A percentile compares a stretch with the other conserved stretches of the same genome.
phyloP scores from a whole-genome alignment of 2,329 filamentous ascomycete species.

The Talaromyces sp. region DNA sequence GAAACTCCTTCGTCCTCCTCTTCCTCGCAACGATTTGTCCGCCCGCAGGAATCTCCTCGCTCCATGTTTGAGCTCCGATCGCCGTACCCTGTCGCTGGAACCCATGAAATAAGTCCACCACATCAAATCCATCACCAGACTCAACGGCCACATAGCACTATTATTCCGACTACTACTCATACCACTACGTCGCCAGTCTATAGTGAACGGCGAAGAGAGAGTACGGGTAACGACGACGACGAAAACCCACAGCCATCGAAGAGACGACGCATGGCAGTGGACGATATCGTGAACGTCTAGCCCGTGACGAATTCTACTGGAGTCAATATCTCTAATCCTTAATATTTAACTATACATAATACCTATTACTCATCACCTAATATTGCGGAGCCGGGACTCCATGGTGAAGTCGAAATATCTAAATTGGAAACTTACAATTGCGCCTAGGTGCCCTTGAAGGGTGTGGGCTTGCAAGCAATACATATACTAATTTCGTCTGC shows the following conservation, averaged over 20 bases:
- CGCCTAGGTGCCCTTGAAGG: constrained; percentile 2
- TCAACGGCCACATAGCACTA: background rate
- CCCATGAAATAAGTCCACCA: constrained; percentile 4
- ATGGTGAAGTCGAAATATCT: background rate
- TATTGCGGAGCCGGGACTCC: constrained; percentile 10
- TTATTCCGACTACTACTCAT: background rate
- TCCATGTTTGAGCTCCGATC: constrained; percentile 19
- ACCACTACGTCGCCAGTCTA: background rate
- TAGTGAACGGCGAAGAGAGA: constrained; percentile 8
- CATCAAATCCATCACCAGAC: background rate
- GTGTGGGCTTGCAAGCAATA: background rate
- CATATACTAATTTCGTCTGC: background rate
- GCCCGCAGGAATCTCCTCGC: constrained; percentile 16
- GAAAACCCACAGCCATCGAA: constrained; percentile 27
- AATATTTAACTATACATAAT: constrained; percentile 7
- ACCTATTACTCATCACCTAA: background rate
- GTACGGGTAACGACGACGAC: constrained; percentile 5
- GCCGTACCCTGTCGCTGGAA: background rate
- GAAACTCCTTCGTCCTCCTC: background rate
- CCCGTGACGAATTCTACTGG: background rate
- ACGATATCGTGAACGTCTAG: constrained; percentile 39
- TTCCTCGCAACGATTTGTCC: background rate
- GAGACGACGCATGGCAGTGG: constrained; percentile 36
- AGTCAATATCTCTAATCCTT: background rate
- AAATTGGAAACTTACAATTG: background rate